Conservation (phyloP, 1,284 basidiomycete genomes). For the Neotropicomus parvogracilis region DNA sequence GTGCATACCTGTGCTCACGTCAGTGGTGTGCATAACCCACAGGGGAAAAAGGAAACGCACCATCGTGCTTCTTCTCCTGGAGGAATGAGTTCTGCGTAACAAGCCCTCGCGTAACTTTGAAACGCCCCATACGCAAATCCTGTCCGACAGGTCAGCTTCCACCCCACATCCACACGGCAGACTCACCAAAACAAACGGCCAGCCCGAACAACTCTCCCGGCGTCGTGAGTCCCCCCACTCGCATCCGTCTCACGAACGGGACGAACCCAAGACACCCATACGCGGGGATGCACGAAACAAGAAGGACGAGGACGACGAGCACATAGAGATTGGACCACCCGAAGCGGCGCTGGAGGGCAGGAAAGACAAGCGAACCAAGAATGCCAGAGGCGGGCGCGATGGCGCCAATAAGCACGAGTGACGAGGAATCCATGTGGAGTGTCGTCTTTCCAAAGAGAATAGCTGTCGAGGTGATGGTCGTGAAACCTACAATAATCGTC, state of each 20-base stretch:
- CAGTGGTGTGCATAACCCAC: neutral
- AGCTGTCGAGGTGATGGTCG: slow-evolving; percentile 80
- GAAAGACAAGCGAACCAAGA: slow-evolving; percentile 70
- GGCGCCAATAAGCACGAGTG: slow-evolving; percentile 69
- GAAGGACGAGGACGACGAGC: slow-evolving; percentile 62
- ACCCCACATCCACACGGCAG: neutral
- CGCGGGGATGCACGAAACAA: slow-evolving; percentile 68
- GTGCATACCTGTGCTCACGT: slow-evolving; percentile 46
- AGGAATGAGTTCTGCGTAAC: slow-evolving; percentile 76
- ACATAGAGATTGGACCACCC: slow-evolving; percentile 66
- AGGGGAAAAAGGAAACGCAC: slow-evolving; percentile 33
- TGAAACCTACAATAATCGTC: slow-evolving; percentile 52
- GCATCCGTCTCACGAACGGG: slow-evolving; percentile 40
- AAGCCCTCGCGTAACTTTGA: slow-evolving; percentile 76
- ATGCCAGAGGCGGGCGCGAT: slow-evolving; percentile 70
- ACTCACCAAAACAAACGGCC: slow-evolving; percentile 74
- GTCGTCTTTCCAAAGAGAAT: slow-evolving; percentile 80
- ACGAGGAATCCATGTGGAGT: slow-evolving; percentile 67
- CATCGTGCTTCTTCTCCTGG: slow-evolving; percentile 77
- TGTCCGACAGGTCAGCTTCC: slow-evolving; percentile 22
- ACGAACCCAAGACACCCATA: slow-evolving; percentile 84
- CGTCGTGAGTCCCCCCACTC: slow-evolving; percentile 72
- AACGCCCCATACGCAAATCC: slow-evolving; percentile 74
- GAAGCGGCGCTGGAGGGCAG: slow-evolving; percentile 56
- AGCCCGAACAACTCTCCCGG: slow-evolving; percentile 82